Base-by-base conservation (phyloP, 495 filamentous ascomycete genomes). In the Penicillium steckii region DNA sequence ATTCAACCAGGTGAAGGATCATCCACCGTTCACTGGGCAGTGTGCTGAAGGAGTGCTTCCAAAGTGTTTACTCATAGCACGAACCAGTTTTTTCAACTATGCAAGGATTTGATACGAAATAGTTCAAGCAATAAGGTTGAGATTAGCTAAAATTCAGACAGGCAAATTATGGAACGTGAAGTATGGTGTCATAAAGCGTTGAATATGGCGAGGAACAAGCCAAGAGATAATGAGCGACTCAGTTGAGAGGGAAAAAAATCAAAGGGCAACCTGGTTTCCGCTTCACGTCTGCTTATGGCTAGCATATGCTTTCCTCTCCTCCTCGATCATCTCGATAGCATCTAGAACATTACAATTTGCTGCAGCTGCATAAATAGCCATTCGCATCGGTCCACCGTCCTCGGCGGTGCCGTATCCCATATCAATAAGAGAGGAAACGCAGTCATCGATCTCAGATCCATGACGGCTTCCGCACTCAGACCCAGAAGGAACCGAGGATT, bases 301-400 rank as follows among this genome's bases (percentile, higher is more conserved):
- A 24, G 67, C 69, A 64, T 79, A 83, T 2, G 66, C 75, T 56
- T 69, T 69, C 30, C 72, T 70, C 54, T 83, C 80, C 32, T 82
- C 80, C 44, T 81, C 78, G 61, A 83, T 78, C 69, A 82, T 77
- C 27, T 81, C 80, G 57, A 83, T 75, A 13, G 80, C 80, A 54
- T 77, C 72, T 9, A 52, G 44, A 19, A 83, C 55, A 19, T 62
- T 71, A 17, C 77, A 76, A 15, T 75, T 70, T 8, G 72, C 70
- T 37, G 79, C 77, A 24, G 76, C 74, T 1, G 80, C 79, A 66
- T 79, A 82, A 7, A 82, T 66, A 19, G 64, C 67, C 56, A 83
- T 63, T 33, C 80, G 69, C 40, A 74, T 61, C 25, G 52, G 66
- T 17, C 73, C 75, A 18, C 75, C 72, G 15, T 76, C 67, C 19